A percentile compares a stretch with the other conserved stretches of the same genome.
Conservation (phyloP, 176 grass and related monocot species). For the Ampelocalamus luodianensis region DNA sequence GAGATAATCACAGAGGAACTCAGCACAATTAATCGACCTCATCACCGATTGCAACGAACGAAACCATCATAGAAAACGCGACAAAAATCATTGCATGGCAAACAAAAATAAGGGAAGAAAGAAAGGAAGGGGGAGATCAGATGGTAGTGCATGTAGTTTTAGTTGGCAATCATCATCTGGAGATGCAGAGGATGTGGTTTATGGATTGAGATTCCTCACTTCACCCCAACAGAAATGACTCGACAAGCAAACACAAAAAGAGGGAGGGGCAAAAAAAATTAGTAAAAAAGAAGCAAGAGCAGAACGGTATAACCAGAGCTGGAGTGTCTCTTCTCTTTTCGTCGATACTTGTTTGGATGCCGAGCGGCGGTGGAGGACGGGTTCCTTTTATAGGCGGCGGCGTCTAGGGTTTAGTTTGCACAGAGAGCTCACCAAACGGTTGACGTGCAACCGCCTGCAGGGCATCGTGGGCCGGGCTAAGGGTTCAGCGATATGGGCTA, state of each 20-base stretch:
- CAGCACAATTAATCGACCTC: conserved; percentile 45
- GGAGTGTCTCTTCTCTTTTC: not conserved
- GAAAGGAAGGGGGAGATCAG: conserved; percentile 43
- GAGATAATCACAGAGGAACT: conserved; percentile 51
- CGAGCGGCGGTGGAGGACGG: too few relatives aligned
- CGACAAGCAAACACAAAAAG: not conserved
- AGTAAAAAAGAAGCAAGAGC: not conserved
- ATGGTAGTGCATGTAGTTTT: conserved; percentile 63
- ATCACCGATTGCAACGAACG: conserved; percentile 39
- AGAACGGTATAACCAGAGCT: too few relatives aligned
- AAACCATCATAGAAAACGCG: not conserved
- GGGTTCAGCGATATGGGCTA: too few relatives aligned
- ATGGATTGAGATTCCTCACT: conserved; percentile 55
- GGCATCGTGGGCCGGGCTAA: too few relatives aligned
- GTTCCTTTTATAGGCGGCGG: too few relatives aligned
- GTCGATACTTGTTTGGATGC: not conserved
- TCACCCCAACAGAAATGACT: not conserved
- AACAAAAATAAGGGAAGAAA: not conserved
- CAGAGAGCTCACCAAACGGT: too few relatives aligned
- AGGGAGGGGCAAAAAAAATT: not conserved
- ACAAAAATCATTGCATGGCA: not conserved
- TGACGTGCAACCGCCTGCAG: too few relatives aligned
- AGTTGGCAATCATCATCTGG: conserved; percentile 42
- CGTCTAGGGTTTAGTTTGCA: too few relatives aligned
- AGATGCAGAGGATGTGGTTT: conserved; percentile 54